A percentile compares a stretch with the other conserved stretches of the same genome.
Conservation (phyloP, 805 yeast genomes). For the Dipodascopsis uninucleata region DNA sequence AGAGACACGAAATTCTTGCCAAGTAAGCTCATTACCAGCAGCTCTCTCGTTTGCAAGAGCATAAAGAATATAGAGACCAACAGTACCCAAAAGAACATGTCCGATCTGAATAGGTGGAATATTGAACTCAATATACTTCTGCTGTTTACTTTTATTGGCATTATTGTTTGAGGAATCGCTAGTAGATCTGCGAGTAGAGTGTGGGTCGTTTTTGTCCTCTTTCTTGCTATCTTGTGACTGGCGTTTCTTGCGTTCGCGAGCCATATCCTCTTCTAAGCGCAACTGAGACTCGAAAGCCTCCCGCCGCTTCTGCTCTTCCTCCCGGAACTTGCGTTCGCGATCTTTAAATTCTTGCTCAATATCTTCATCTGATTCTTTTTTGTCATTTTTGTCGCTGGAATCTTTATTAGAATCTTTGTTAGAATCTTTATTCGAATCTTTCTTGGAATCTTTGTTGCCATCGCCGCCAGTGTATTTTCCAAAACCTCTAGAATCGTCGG, state of each 20-base stretch:
- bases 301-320: conserved; percentile 1
- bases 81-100: conserved; percentile 11
- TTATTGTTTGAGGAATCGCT: no score
- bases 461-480: conserved; percentile 7
- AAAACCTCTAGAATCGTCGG: conserved; percentile 10
- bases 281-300: no score
- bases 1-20: conserved; percentile 82
- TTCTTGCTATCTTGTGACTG: no score
- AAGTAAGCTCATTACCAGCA: conserved; percentile 56
- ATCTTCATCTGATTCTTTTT: neutral
- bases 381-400: conserved; percentile 1
- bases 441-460: neutral
- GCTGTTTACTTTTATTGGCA: neutral
- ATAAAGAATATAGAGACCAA: conserved; percentile 10
- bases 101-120: conserved; percentile 17
- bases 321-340: neutral
- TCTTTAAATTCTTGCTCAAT: conserved; percentile 2
- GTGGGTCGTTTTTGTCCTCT: no score
- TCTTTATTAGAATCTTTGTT: neutral
- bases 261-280: no score
- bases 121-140: conserved; percentile 16
- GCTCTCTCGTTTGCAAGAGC: conserved; percentile 12
- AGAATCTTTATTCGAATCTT: neutral
- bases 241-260: no score
- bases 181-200: no score